Percentiles rank a stretch among this genome's conserved stretches.
Conservation (phyloP, 2,329 filamentous ascomycete genomes). For the Lasiodiplodia gonubiensis region DNA sequence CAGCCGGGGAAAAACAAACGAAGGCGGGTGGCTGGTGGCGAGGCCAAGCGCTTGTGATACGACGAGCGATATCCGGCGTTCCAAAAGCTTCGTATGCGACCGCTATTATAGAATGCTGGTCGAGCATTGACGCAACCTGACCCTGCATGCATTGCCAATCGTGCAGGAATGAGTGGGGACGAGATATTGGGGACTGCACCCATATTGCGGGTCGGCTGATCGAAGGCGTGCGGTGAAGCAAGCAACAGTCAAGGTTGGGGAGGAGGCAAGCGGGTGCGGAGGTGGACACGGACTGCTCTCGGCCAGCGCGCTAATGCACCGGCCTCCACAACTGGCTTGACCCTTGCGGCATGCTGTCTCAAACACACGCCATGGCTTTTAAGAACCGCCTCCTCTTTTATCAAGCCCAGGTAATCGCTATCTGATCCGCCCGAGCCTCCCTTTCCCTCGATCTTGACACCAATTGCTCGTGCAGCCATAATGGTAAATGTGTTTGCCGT, state of each 20-base stretch:
- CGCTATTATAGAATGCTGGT: neutral
- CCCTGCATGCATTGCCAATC: slow-evolving; percentile 11
- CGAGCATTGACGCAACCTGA: slow-evolving; percentile 8
- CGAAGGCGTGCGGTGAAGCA: neutral
- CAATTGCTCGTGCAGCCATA: slow-evolving; percentile 33
- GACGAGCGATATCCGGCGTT: neutral
- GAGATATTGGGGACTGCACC: neutral
- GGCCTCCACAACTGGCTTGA: slow-evolving; percentile 14
- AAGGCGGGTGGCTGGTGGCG: slow-evolving; percentile 11
- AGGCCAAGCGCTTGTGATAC: slow-evolving; percentile 13
- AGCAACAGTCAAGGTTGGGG: slow-evolving; percentile 2
- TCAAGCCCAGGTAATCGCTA: slow-evolving; percentile 9
- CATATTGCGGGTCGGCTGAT: neutral
- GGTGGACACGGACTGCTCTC: neutral
- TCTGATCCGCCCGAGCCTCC: slow-evolving; percentile 15
- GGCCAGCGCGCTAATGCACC: slow-evolving; percentile 15
- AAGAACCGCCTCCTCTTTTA: slow-evolving; percentile 17
- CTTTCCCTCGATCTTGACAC: neutral
- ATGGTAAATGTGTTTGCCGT: slow-evolving; percentile 76
- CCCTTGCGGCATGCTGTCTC: slow-evolving; percentile 8
- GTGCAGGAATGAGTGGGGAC: neutral
- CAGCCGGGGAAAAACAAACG: slow-evolving; percentile 16
- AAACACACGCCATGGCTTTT: neutral
- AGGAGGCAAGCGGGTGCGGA: neutral
- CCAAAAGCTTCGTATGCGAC: neutral